Evolutionary conservation across 2,329 filamentous ascomycete genomes (phyloP).

Genomic region (Aspergillus floridensis): DNA sequence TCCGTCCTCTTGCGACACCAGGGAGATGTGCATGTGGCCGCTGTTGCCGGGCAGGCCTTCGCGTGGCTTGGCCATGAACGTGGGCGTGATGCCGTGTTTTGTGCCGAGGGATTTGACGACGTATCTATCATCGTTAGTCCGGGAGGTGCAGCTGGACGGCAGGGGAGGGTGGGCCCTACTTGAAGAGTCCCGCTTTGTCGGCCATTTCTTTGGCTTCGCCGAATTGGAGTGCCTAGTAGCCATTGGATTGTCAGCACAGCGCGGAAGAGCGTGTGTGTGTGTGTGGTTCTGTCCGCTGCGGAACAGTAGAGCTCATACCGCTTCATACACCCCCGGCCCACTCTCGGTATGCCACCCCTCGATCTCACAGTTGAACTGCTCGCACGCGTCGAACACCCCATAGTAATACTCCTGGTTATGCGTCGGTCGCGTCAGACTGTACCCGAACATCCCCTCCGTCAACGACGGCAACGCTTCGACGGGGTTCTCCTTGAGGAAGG

Average conservation of each 20-base stretch:
- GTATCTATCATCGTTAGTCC: slow-evolving; percentile 51
- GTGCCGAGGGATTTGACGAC: slow-evolving; percentile 84
- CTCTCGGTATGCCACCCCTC: slow-evolving; percentile 97
- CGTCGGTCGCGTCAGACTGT: slow-evolving; percentile 80
- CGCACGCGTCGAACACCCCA: slow-evolving; percentile 76
- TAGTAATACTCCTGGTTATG: slow-evolving; percentile 95
- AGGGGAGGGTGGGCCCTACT: slow-evolving; percentile 47
- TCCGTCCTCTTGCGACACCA: slow-evolving; percentile 71
- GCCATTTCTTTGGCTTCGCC: slow-evolving; percentile 86
- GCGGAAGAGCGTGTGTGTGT: too few species aligned
- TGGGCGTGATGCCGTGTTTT: slow-evolving; percentile 87
- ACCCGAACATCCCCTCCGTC: slow-evolving; percentile 95
- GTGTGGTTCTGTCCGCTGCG: background rate
- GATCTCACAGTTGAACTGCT: slow-evolving; percentile 73
- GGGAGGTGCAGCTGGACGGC: background rate
- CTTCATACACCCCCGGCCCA: slow-evolving; percentile 92
- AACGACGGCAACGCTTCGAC: slow-evolving; percentile 71
- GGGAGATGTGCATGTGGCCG: slow-evolving; percentile 91
- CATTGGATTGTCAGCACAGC: slow-evolving; percentile 18
- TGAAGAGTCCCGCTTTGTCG: slow-evolving; percentile 88
- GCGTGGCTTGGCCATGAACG: slow-evolving; percentile 97
- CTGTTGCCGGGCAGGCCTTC: slow-evolving; percentile 90
- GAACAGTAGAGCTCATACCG: slow-evolving; percentile 50
- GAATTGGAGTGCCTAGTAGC: slow-evolving; percentile 70
- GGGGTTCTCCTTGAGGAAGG: slow-evolving; percentile 71